Base-by-base conservation (phyloP, 305 asterid species). In the Fraxinus paxiana region DNA sequence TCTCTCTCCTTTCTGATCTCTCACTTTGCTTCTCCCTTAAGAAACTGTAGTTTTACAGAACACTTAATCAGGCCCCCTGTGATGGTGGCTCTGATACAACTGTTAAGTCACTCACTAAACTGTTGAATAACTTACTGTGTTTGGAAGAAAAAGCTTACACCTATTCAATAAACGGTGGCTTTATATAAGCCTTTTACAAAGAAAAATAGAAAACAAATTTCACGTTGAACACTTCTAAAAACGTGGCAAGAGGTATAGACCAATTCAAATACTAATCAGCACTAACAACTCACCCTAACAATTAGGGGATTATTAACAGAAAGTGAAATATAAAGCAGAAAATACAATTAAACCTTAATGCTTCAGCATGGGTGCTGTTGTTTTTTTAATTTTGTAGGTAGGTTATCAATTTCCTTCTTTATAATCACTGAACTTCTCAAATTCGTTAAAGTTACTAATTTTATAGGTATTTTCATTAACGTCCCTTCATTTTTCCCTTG, bases 371-470 rank as follows among this genome's bases (percentile, higher is more conserved):
- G 76, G n/a, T 37, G 37, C 9, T 81, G 61, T 84, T 13, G 67
- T 28, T 20, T 59, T 33, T 43, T 77, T 74, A 38, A 61, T 88
- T 82, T 90, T 85, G 90, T 87, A 95, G 98, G 95, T 93, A 87
- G 90, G 86, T 33, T 95, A 93, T 91, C 99, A 95, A 74, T 92
- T 0, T 18, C 84, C 70, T 95, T 95, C 93, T 95, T 95, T 75
- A 69, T 90, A 69, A 88, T 95, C 87, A 92, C 99, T 24, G 97
- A 97, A 30, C 94, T 95, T 79, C 86, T 93, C 41, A 91, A 80
- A 84, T 88, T 95, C 82, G 97, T 92, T 87, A 93, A 95, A 87
- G 92, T 95, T 82, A 95, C 99, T 6, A 98, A 95, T 87, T 95
- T 95, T 83, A 97, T 97, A 1, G 98, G 99, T 90, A 81, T 71